Conservation (phyloP, 768 basidiomycete species). For the Lactarius sp. region DNA sequence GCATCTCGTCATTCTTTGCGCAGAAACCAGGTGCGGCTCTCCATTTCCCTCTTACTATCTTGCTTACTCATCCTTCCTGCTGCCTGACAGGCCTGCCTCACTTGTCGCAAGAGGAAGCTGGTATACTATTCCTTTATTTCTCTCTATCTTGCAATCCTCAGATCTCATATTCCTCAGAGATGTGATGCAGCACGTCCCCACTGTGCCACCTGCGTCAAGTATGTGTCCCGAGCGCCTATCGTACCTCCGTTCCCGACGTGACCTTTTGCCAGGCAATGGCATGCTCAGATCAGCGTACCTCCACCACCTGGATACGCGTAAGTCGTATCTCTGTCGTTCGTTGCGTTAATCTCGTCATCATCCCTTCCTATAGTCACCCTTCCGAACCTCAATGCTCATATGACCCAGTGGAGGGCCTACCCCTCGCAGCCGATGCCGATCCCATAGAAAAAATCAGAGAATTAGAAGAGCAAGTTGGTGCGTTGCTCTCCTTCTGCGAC, state of each 20-base stretch:
- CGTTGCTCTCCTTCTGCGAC: conserved; percentile 26
- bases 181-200: conserved; percentile 85
- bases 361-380: conserved; percentile 55
- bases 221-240: conserved; percentile 29
- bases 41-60: neutral
- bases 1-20: conserved; percentile 57
- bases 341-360: conserved; percentile 21
- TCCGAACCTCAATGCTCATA: conserved; percentile 80
- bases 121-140: conserved; percentile 38
- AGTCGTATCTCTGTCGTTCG: conserved; percentile 30
- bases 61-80: conserved; percentile 13
- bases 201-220: conserved; percentile 83
- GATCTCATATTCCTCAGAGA: conserved; percentile 48
- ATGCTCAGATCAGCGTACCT: conserved; percentile 75
- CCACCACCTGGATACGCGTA: conserved; percentile 83
- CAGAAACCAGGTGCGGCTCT: conserved; percentile 59
- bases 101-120: conserved; percentile 80
- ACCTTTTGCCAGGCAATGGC: conserved; percentile 59
- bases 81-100: conserved; percentile 58
- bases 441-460: conserved; percentile 74
- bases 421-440: conserved; percentile 71
- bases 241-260: conserved; percentile 3
- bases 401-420: conserved; percentile 79
- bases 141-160: conserved; percentile 8
- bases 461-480: conserved; percentile 75